Conservation (phyloP, 2,329 filamentous ascomycete species). For the Trichoderma koningiopsis region DNA sequence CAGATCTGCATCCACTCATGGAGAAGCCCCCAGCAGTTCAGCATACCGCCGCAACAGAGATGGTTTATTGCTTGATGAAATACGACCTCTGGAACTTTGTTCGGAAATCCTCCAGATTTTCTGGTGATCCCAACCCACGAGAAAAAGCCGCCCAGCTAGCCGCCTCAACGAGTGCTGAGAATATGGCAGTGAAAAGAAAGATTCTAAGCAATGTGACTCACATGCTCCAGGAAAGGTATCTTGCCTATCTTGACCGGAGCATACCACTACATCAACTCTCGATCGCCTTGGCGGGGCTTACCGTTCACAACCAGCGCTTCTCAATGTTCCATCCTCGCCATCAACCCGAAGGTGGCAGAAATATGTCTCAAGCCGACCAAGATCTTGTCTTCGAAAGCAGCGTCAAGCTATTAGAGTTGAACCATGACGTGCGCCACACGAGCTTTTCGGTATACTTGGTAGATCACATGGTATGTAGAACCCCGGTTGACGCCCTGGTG, state of each 20-base stretch:
- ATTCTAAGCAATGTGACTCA: background rate
- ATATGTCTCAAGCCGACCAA: constrained; percentile 6
- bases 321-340: constrained; percentile 9
- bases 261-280: constrained; percentile 15
- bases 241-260: constrained; percentile 8
- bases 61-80: constrained; percentile 58
- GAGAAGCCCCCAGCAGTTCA: constrained; percentile 48
- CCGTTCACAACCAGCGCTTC: constrained; percentile 13
- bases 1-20: constrained; percentile 57
- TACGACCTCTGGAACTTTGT: constrained; percentile 41
- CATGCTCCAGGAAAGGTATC: constrained; percentile 14
- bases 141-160: background rate
- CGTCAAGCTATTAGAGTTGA: background rate
- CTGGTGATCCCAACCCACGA: constrained; percentile 1
- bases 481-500: constrained; percentile 1
- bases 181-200: background rate
- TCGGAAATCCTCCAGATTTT: constrained; percentile 3
- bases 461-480: constrained; percentile 8
- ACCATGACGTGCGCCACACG: background rate
- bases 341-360: background rate
- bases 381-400: constrained; percentile 17
- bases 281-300: constrained; percentile 1
- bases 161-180: constrained; percentile 2
- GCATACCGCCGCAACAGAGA: constrained; percentile 60
- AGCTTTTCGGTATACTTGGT: constrained; percentile 4